Percentiles rank a stretch among this genome's conserved stretches.
Evolutionary conservation across 306 rosid genomes (phyloP).

Genomic region (Vigna hirtella): DNA sequence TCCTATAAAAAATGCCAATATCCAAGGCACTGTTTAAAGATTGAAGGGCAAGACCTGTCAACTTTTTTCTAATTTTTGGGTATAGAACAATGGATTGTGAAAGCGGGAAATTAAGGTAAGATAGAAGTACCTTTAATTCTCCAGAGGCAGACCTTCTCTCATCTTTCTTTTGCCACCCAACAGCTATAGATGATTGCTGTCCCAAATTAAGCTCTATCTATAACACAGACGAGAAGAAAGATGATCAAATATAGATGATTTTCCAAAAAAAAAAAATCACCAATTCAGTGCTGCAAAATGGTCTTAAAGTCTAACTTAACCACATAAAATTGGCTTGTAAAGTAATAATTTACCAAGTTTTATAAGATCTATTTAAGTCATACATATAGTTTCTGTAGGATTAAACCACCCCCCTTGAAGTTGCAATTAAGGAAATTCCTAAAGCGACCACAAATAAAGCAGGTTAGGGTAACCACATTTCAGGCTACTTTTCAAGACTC

Average conservation of each 20-base stretch:
- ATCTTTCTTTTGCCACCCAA: constrained; percentile 92
- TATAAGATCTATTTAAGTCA: too few relatives aligned
- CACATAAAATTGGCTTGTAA: too few relatives aligned
- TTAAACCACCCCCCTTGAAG: too few relatives aligned
- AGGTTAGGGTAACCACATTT: too few relatives aligned
- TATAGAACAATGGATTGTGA: not conserved
- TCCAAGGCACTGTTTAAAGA: constrained; percentile 33
- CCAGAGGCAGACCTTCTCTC: constrained; percentile 78
- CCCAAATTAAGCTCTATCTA: constrained; percentile 90
- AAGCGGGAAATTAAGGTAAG: not conserved
- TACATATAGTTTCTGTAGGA: too few relatives aligned
- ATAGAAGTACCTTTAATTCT: constrained; percentile 78
- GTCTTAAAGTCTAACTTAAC: not conserved
- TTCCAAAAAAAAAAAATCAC: constrained; percentile 23
- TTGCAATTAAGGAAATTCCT: too few relatives aligned
- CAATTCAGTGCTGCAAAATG: constrained; percentile 10
- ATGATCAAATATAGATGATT: constrained; percentile 24
- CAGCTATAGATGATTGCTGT: constrained; percentile 76
- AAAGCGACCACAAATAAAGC: too few relatives aligned
- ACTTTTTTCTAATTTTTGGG: not conserved
- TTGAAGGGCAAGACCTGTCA: constrained; percentile 11
- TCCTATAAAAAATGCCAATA: constrained; percentile 30
- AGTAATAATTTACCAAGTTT: too few relatives aligned
- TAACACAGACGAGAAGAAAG: constrained; percentile 39
- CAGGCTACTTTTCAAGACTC: too few relatives aligned